phyloP scores from a whole-genome alignment of 371 early-diverging fungal genomes.

The Nematocida homosporus region DNA sequence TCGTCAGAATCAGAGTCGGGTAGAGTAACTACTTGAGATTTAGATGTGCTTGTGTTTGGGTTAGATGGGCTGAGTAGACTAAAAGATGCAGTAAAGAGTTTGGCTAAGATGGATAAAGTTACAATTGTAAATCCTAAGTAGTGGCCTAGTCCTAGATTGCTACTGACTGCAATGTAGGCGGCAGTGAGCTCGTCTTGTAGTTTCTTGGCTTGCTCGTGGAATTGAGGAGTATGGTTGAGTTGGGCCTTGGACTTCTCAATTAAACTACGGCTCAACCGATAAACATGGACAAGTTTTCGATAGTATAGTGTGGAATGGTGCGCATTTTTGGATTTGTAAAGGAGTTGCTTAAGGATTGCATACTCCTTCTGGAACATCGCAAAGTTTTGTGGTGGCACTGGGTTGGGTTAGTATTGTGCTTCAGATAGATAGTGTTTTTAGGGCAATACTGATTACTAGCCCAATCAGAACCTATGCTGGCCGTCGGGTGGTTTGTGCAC shows the following conservation, averaged over 20 bases:
- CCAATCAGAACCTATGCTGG: no score
- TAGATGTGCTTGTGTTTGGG: not conserved
- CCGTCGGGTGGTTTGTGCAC: no score
- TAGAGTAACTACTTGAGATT: not conserved
- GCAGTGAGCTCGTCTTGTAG: not conserved
- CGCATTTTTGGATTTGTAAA: constrained; percentile 43
- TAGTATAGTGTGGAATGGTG: constrained; percentile 29
- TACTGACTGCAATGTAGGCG: constrained; percentile 38
- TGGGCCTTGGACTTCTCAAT: constrained; percentile 1
- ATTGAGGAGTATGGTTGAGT: not conserved
- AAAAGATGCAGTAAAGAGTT: constrained; percentile 1
- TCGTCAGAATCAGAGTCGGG: constrained; percentile 13
- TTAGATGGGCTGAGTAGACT: not conserved
- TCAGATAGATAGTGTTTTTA: no score
- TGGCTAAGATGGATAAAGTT: constrained; percentile 9
- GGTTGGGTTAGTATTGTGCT: no score
- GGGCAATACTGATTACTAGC: no score
- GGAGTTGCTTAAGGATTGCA: constrained; percentile 2
- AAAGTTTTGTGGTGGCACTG: no score
- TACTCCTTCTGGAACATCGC: not conserved
- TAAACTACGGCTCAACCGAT: not conserved
- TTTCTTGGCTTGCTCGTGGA: constrained; percentile 3
- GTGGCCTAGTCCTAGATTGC: constrained; percentile 39
- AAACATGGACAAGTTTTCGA: constrained; percentile 31
- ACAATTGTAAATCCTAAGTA: constrained; percentile 29